These are phyloP conservation scores for Comarum palustre DNA, from an alignment of 306 rosid species.

Conservation along the genomic window DNA sequence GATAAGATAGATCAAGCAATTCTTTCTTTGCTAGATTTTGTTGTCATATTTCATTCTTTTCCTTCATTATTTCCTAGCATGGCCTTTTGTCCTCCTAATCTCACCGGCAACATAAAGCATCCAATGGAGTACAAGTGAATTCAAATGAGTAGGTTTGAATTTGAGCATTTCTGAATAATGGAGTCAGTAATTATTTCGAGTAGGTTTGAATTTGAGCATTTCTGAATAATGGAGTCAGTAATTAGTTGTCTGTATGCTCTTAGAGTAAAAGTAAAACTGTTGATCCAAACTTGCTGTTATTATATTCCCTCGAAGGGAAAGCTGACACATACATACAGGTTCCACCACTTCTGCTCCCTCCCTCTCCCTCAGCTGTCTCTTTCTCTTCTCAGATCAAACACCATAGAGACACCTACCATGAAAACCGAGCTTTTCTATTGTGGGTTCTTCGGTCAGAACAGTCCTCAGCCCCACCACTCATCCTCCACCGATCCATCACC, in stretches of 20 bases:
- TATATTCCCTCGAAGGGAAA: slow-evolving; percentile 2
- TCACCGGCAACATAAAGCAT: no score
- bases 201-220: not conserved
- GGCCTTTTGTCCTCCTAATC: no score
- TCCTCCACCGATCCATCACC: slow-evolving; percentile 22
- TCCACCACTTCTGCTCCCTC: not conserved
- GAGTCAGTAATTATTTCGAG: not conserved
- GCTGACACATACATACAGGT: slow-evolving; percentile 14
- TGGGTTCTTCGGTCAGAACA: slow-evolving; percentile 80
- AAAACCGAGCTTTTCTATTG: slow-evolving; percentile 80
- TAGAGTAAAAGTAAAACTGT: not conserved
- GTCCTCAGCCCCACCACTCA: slow-evolving; percentile 79
- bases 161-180: no score
- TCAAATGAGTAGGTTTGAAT: no score
- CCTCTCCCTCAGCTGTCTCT: not conserved
- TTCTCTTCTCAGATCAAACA: not conserved
- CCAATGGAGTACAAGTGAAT: no score
- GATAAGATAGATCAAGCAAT: no score
- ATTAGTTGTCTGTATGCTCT: not conserved
- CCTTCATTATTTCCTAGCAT: no score
- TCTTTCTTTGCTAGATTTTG: no score
- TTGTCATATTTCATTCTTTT: no score
- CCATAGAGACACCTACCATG: slow-evolving; percentile 34
- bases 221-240: not conserved
- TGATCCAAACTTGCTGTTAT: not conserved